Base-by-base conservation (phyloP, 2,329 filamentous ascomycete species). In the Chaetomiaceae sp. region DNA sequence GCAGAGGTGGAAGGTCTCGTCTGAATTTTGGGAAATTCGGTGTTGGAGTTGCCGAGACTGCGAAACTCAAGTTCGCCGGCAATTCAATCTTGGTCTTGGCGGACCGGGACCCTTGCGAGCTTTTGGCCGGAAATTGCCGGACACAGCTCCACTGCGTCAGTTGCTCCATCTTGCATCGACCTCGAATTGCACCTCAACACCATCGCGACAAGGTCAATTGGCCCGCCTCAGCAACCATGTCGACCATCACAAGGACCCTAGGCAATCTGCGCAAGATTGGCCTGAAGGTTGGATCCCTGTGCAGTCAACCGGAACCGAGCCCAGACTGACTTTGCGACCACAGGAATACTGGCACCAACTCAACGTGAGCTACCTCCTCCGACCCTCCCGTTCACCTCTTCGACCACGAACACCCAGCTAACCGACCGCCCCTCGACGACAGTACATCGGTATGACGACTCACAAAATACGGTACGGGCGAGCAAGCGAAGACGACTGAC, bases 311-410 rank as follows among this genome's bases (percentile, higher is more conserved):
- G 5, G 34, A 42, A 20, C 14, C 6, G 14, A 33, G 6, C 17
- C 47, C n/a, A 42, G 23, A 53, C 55, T 62, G 47, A 59, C 47
- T 17, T 27, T 50, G 42, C 51, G 54, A 59, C 65, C 40, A 64
- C 68, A 95, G 91, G 88, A 96, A 72, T 94, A 87, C 80, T 87
- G 84, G 74, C 87, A 89, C 74, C 94, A 97, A 79, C 82, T 97
- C 81, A 85, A 92, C 76, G 89, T 95, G 89, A 75, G 87, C 79
- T 67, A 60, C 51, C 49, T 55, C 51, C 51, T 55, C 42, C 53
- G 33, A 22, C 27, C 31, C 17, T n/a, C n/a, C n/a, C n/a, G n/a
- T n/a, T n/a, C n/a, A n/a, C n/a, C n/a, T n/a, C 22, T 19, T 53
- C 55, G 58, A 60, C 54, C 60, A 53, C 56, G 49, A 59, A 57